Base-by-base conservation (phyloP, 2,329 filamentous ascomycete species). In the Ceratocystis alfenasii region DNA sequence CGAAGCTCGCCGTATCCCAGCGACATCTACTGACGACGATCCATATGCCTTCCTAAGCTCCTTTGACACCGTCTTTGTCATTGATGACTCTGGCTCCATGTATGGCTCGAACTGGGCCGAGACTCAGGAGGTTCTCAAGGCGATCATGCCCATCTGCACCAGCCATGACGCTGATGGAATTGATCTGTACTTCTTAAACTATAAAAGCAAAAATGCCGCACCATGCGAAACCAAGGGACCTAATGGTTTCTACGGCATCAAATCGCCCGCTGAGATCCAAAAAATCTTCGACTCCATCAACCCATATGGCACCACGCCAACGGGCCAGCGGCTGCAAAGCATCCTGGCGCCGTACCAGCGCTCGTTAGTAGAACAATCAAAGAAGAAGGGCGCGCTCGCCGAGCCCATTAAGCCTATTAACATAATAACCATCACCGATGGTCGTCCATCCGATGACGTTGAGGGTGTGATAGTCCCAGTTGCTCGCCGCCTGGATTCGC, bases 41-140 rank as follows among this genome's bases (percentile, higher is more conserved):
- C 82, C 80, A 1, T 94, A 89, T 73, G 81, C 85, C 1, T 95
- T 95, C 73, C 84, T 97, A 4, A 74, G 76, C 53, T 80, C 80
- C 17, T 96, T 96, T 73, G 90, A 97, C 76, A 96, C 91, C 41
- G 77, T 93, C 66, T 92, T 97, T 74, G 76, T 97, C 1, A 90
- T 97, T 72, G 93, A 97, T 73, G 93, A 97, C 77, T 91, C 87
- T n/a, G 84, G 85, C 4, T 92, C 87, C 70, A 97, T 97, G 93
- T 78, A 79, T 1, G 89, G 87, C 17, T 73, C 77, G n/a, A 82
- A 81, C 25, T 97, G 93, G 93, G 74, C 77, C 12, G 89, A 96
- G 74, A 89, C 89, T 0, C 77, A 81, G 30, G 78, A 81, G 7
- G 89, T 88, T 1, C 81, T 97, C 1, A 76, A 81, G 41, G 80